Base-by-base conservation (phyloP, 2,329 filamentous ascomycete species). In the Plectosphaerella cucumerina region DNA sequence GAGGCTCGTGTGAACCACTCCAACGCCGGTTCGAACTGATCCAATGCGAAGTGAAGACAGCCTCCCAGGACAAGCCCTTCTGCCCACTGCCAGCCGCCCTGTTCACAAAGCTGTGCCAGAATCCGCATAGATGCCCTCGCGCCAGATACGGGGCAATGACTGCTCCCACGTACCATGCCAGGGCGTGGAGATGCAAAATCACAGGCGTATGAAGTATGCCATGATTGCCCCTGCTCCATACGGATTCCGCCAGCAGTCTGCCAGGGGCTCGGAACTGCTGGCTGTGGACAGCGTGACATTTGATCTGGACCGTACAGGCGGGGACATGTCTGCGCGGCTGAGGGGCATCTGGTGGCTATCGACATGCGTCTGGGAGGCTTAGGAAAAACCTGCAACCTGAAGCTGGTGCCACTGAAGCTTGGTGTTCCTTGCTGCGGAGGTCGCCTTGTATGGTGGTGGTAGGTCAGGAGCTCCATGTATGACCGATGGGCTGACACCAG, bases 31-130 rank as follows among this genome's bases (percentile, higher is more conserved):
- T 88, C 81, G 63, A 94, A 96, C 62, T 90, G 85, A 55, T 90
- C 90, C 14, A 97, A 72, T 8, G 89, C 92, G 70, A 97, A 97
- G 47, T 93, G 87, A 52, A 99, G 75, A 70, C 94, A 97, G 2
- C 94, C 94, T 37, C 89, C 90, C 6, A 97, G 75, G 37, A 97
- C 75, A 75, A 97, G 92, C 2, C 94, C 94, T 63, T 97, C 93
- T 49, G 91, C 81, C 94, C 94, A 99, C 59, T 84, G 81, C 89
- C 90, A 94, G 10, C 78, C 80, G 60, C 86, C 90, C 65, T 93
- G 86, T 60, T 88, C 84, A 63, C 90, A 96, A 6, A 95, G 71
- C 56, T 77, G 82, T 15, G 82, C 84, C 18, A 96, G 75, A 60
- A 90, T 82, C 35, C 89, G 82, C 18, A 96, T 69, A 3, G 88